Conservation (phyloP, 1,139 yeast species). For the Taiozyma sp. region DNA sequence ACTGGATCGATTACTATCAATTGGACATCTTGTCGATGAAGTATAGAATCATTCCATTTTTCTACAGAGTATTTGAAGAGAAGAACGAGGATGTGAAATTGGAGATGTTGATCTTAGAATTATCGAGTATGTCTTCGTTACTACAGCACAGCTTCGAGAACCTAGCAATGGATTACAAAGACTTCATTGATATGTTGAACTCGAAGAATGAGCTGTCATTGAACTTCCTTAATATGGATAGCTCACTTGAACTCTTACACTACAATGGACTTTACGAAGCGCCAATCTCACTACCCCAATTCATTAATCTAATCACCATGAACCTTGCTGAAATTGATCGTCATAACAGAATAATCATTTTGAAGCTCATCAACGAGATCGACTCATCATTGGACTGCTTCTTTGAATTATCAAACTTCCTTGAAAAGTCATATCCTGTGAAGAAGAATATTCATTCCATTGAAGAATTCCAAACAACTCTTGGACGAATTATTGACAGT, state of each 20-base stretch:
- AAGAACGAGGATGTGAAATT: neutral
- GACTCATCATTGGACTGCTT: slow-evolving; percentile 7
- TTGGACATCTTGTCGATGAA: slow-evolving; percentile 1
- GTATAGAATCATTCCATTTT: slow-evolving; percentile 2
- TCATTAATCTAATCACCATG: neutral
- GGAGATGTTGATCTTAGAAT: neutral
- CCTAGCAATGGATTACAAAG: neutral
- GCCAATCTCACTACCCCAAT: neutral
- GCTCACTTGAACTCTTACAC: neutral
- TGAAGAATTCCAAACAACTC: neutral
- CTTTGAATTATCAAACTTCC: neutral
- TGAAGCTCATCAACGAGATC: slow-evolving; percentile 2
- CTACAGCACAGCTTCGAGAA: neutral
- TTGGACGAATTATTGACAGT: neutral
- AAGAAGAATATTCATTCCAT: neutral
- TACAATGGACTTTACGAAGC: neutral
- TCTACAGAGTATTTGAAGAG: neutral
- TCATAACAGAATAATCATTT: neutral
- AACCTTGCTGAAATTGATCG: neutral
- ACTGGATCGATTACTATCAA: slow-evolving; percentile 6
- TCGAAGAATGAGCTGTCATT: neutral
- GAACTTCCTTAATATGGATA: neutral
- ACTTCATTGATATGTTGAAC: neutral
- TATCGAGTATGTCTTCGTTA: neutral
- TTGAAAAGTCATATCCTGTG: neutral